phyloP scores from a whole-genome alignment of 2,329 filamentous ascomycete species.

The Epichloe sylvatica region DNA sequence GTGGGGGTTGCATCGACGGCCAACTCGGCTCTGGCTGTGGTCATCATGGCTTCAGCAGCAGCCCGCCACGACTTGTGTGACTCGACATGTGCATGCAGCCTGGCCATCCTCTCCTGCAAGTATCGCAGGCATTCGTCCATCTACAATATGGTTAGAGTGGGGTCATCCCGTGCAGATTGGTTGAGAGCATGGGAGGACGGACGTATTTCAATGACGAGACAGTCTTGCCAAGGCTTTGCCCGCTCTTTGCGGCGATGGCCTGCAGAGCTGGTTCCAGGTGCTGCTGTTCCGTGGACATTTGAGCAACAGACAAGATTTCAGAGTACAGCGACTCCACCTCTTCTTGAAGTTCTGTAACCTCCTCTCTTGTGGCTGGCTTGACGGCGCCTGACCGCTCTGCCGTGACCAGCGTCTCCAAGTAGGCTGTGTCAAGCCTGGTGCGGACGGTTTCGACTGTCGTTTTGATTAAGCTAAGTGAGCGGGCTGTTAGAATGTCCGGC shows the following conservation, averaged over 20 bases:
- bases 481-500: not conserved
- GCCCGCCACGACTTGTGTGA: conserved; percentile 32
- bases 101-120: conserved; percentile 32
- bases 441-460: conserved; percentile 41
- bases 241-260: conserved; percentile 28
- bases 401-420: conserved; percentile 30
- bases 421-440: conserved; percentile 41
- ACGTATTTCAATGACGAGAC: conserved; percentile 38
- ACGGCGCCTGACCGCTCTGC: conserved; percentile 16
- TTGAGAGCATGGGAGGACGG: not conserved
- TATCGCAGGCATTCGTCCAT: conserved; percentile 38
- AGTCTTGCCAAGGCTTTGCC: conserved; percentile 30
- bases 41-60: conserved; percentile 24
- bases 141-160: conserved; percentile 20
- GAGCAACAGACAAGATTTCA: conserved; percentile 54
- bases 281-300: conserved; percentile 58
- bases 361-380: conserved; percentile 19
- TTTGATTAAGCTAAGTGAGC: conserved; percentile 41
- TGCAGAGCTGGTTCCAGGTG: conserved; percentile 46
- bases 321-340: conserved; percentile 57
- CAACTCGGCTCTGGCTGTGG: conserved; percentile 31
- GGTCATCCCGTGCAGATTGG: not conserved
- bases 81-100: conserved; percentile 28
- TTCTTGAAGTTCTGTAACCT: conserved; percentile 39
- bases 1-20: conserved; percentile 12